Conservation (phyloP, 1,284 basidiomycete species). For the Ceraceosorus guamensis region DNA sequence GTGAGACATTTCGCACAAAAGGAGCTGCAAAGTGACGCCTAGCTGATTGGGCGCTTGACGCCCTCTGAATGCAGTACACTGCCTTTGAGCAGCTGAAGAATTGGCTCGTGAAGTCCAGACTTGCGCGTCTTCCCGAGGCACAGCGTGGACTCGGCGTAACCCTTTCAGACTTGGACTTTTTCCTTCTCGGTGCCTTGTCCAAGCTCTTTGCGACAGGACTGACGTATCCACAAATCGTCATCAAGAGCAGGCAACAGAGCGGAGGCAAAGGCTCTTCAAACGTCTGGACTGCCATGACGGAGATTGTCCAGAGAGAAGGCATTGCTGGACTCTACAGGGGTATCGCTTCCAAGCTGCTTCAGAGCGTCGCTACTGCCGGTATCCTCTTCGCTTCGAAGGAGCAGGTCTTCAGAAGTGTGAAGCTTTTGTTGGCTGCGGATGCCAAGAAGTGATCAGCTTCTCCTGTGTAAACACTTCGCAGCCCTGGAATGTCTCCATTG, state of each 20-base stretch:
- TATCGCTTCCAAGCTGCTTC: constrained; percentile 42
- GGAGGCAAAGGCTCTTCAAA: constrained; percentile 30
- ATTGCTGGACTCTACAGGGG: constrained; percentile 45
- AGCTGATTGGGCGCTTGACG: not conserved
- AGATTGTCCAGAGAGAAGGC: constrained; percentile 42
- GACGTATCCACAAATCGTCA: constrained; percentile 47
- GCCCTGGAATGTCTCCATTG: too few species aligned
- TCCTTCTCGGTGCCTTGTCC: constrained; percentile 44
- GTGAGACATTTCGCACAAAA: constrained; percentile 10
- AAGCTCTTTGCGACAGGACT: constrained; percentile 46
- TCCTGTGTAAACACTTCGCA: too few species aligned
- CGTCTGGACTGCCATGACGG: constrained; percentile 46
- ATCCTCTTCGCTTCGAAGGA: constrained; percentile 47
- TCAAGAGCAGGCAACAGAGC: constrained; percentile 46
- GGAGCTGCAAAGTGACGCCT: not conserved
- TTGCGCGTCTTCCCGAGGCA: constrained; percentile 3
- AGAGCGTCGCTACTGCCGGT: constrained; percentile 44
- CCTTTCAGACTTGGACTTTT: constrained; percentile 45
- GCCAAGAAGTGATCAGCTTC: too few species aligned
- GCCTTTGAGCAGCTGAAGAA: constrained; percentile 47
- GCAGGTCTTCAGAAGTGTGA: constrained; percentile 30
- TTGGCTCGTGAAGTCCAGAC: constrained; percentile 23
- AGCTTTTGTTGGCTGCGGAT: too few species aligned
- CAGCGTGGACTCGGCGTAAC: not conserved
- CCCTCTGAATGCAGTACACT: constrained; percentile 26